A percentile compares a stretch with the other conserved stretches of the same genome.
These are phyloP conservation scores for Mrakia frigida DNA, from an alignment of 768 basidiomycete genomes.

Conservation along the genomic window DNA sequence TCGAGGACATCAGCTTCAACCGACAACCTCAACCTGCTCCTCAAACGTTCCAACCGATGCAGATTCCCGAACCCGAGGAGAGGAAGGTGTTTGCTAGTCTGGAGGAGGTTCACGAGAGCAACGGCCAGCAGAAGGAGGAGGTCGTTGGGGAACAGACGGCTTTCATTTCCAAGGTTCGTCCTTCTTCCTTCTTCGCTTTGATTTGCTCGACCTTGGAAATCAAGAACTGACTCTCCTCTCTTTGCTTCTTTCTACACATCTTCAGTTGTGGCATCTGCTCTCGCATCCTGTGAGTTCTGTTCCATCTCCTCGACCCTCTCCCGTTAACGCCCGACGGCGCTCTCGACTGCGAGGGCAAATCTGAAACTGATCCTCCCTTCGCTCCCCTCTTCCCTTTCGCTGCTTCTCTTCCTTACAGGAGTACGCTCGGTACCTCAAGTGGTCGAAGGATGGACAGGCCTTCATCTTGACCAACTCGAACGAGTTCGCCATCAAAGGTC, in stretches of 20 bases:
- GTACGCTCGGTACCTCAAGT: constrained; percentile 31
- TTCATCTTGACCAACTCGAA: constrained; percentile 34
- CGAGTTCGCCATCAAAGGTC: constrained; percentile 33
- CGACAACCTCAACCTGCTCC: neutral
- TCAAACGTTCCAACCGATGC: neutral
- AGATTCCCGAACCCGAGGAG: neutral
- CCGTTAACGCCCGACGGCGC: neutral
- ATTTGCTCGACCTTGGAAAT: neutral
- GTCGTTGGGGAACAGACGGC: constrained; percentile 25
- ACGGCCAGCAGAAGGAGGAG: neutral
- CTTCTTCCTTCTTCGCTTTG: neutral
- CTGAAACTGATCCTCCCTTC: neutral
- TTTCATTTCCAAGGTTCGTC: constrained; percentile 27
- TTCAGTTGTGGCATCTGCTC: constrained; percentile 23
- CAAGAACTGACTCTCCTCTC: neutral
- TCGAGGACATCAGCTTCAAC: constrained; percentile 20
- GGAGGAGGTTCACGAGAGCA: constrained; percentile 4
- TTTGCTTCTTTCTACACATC: neutral
- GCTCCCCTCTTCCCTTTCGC: neutral
- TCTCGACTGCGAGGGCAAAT: neutral
- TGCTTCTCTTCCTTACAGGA: neutral
- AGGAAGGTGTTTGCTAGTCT: neutral
- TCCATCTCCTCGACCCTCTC: neutral
- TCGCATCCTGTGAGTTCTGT: constrained; percentile 14
- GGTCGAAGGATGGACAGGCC: constrained; percentile 30